These are phyloP conservation scores for Alloascoidea hylecoeti DNA, from an alignment of 805 yeast genomes.

Conservation along the genomic window DNA sequence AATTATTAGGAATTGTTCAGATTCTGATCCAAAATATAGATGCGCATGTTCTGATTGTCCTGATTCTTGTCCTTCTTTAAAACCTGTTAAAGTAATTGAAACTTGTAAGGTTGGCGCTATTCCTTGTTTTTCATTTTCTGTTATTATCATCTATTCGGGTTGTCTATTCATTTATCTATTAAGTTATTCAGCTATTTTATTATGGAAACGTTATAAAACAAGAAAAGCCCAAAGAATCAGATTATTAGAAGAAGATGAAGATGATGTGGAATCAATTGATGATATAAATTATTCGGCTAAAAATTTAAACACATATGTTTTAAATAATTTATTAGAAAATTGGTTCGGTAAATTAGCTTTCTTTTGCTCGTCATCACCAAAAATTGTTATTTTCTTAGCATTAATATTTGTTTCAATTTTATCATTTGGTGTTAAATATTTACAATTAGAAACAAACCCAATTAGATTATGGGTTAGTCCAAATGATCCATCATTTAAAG, in stretches of 20 bases:
- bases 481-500: conserved; percentile 48
- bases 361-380: conserved; percentile 51
- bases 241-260: conserved; percentile 14
- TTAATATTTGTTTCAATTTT: conserved; percentile 26
- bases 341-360: conserved; percentile 36
- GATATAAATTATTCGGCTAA: conserved; percentile 6
- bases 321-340: conserved; percentile 33
- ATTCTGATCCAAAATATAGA: conserved; percentile 34
- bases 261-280: conserved; percentile 14
- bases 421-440: conserved; percentile 34
- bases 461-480: conserved; percentile 85
- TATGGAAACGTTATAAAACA: conserved; percentile 10
- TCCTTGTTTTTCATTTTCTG: conserved; percentile 61
- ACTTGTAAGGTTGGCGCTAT: conserved; percentile 43
- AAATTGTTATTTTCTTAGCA: conserved; percentile 29
- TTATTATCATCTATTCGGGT: conserved; percentile 34
- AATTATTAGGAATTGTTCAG: conserved; percentile 36
- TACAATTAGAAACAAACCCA: conserved; percentile 66
- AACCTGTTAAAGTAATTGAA: conserved; percentile 23
- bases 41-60: conserved; percentile 93
- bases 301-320: conserved; percentile 26
- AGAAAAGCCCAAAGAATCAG: conserved; percentile 6
- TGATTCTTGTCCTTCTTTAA: conserved; percentile 59
- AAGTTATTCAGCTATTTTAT: conserved; percentile 10
- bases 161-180: conserved; percentile 12